Base-by-base conservation (phyloP, 371 early-diverging fungal genomes). In the Circinella minor region DNA sequence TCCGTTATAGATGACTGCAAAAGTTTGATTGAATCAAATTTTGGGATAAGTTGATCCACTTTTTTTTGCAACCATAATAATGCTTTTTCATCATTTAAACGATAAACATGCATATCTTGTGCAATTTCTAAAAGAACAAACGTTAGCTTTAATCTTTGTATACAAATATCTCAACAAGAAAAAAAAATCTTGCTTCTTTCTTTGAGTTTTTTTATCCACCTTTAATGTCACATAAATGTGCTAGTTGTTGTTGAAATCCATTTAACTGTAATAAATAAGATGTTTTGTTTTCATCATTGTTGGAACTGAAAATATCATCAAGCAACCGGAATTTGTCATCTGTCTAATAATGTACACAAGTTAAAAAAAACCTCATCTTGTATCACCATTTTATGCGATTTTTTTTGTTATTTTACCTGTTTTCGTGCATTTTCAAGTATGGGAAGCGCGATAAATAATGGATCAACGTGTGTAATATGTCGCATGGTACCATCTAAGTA, bases 381-480 rank as follows among this genome's bases (percentile, higher is more conserved):
- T 27, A 27, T 27, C 27, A 27, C 27, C 27, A 27, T 27, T 27
- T 27, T 27, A 27, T 27, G 27, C 27, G 27, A 27, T 1, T 27
- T 27, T 27, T 27, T 27, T 27, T 2, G 2, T 27, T 27, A 2
- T 1, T 46, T 38, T 61, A 66, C 71, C 34, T 61, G 37, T 17
- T 67, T 27, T 14, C 64, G 72, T 15, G 48, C 67, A n/a, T 46
- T 36, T 43, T 62, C 63, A 10, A 71, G 48, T 13, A 71, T 55
- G 11, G 72, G 68, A 11, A 71, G 39, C 10, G 67, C 63, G 39
- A 71, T 67, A 57, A 67, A 71, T 54, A 71, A 36, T 4, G 72
- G 72, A 67, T 71, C 72, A n/a, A 71, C 68, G 20, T 63, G 72
- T 2, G 72, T 57, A 49, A 71, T 71, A 60, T 49, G 54, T 17